These are phyloP conservation scores for Chalciporus sphaerocephalus DNA, from an alignment of 768 basidiomycete genomes.

Conservation along the genomic window DNA sequence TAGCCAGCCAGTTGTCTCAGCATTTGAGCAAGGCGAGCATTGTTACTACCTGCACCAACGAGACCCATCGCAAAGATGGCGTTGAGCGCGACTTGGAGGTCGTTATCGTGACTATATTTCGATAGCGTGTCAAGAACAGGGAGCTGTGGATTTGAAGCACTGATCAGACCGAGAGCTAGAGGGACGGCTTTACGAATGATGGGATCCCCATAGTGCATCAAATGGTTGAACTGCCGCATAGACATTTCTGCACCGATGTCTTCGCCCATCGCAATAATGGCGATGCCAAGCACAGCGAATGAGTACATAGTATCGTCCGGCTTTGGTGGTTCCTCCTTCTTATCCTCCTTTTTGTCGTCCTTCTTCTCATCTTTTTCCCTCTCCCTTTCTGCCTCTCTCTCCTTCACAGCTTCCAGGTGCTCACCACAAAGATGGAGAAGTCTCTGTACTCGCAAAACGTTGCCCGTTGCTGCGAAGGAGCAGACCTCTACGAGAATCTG, in stretches of 20 bases:
- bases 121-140: conserved; percentile 94
- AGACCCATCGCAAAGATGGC: conserved; percentile 99
- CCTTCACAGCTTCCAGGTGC: conserved; percentile 57
- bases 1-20: conserved; percentile 95
- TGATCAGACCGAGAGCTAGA: conserved; percentile 91
- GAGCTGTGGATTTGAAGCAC: conserved; percentile 92
- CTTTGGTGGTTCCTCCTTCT: conserved; percentile 50
- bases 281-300: conserved; percentile 90
- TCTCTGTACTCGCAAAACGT: conserved; percentile 87
- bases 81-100: conserved; percentile 92
- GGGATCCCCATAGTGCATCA: conserved; percentile 98
- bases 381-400: conserved; percentile 37
- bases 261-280: conserved; percentile 96
- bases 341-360: conserved; percentile 59
- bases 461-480: conserved; percentile 91
- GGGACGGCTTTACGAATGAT: conserved; percentile 89
- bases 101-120: conserved; percentile 98
- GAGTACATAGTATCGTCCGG: conserved; percentile 82
- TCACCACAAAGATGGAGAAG: conserved; percentile 94
- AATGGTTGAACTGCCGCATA: conserved; percentile 94
- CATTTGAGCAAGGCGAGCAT: conserved; percentile 97
- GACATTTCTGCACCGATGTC: conserved; percentile 98
- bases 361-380: conserved; percentile 37
- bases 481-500: conserved; percentile 92
- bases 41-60: conserved; percentile 98